Base-by-base conservation (phyloP, 169 alveolate genomes). In the Plasmodium knowlesi region DNA sequence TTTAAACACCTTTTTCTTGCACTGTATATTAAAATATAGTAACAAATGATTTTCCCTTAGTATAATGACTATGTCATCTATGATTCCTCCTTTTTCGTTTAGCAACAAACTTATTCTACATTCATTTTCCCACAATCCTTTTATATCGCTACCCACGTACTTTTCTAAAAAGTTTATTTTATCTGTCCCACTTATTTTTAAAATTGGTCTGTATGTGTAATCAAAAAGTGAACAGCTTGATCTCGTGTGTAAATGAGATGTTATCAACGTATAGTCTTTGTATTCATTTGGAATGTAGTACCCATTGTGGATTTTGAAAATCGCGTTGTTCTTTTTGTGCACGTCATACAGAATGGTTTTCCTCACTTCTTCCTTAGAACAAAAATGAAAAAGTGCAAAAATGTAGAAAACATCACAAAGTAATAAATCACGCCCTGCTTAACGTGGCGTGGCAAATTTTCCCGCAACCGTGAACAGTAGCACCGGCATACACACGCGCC, bases 121-220 rank as follows among this genome's bases (percentile, higher is more conserved):
- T 91, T 91, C 95, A 71, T 91, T 91, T 82, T 91, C 95, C 95
- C 95, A 91, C 50, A 91, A 82, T 3, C 95, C 92, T 70, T 91
- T 91, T 25, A 91, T 81, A 34, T 91, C 95, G 83, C 95, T 91
- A 14, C 95, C 95, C 57, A 91, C 92, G 76, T 91, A 91, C 50
- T 91, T 91, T 71, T 91, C 95, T 39, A 91, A 43, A 71, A 91
- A 91, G 25, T 41, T 3, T 37, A 82, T 71, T 70, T 91, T 91
- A 43, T 91, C 95, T n/a, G 28, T 30, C 19, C 95, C 95, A 81
- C 95, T 91, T 74, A 91, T 91, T 37, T 91, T 91, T 91, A 91
- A 81, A 22, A 91, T 91, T 9, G 95, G 95, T 71, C 92, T 91
- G 74, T 91, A 91, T 53, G 95, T 91, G 30, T 70, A 82, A 81